These are phyloP conservation scores for Petunia secreta DNA, from an alignment of 257 asterid species.

Conservation along the genomic window DNA sequence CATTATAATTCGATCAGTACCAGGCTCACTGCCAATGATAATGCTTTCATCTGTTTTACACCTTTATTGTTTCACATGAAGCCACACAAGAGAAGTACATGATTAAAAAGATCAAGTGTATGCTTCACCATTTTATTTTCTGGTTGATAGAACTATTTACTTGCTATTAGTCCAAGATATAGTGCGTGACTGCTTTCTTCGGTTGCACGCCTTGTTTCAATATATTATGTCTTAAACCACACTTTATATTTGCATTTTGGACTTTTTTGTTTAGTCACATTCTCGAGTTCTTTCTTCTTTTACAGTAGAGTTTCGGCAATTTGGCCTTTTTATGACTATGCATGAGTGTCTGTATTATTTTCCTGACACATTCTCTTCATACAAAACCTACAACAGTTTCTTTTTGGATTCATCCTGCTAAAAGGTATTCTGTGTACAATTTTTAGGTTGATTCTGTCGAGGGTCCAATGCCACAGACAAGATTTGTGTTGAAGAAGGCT, in stretches of 20 bases:
- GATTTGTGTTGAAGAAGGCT: slow-evolving; percentile 98
- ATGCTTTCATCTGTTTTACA: slow-evolving; percentile 9
- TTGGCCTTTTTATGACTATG: slow-evolving; percentile 7
- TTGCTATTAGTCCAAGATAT: neutral
- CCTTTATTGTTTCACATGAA: neutral
- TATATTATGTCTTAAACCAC: neutral
- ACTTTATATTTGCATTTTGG: neutral
- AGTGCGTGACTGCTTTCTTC: neutral
- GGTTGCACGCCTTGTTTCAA: neutral
- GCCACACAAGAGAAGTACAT: neutral
- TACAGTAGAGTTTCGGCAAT: neutral
- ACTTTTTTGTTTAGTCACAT: neutral
- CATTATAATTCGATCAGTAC: neutral
- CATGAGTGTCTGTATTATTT: neutral
- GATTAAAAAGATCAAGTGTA: neutral
- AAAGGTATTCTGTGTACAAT: slow-evolving; percentile 24
- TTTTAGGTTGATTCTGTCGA: slow-evolving; percentile 98
- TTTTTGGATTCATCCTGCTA: slow-evolving; percentile 30
- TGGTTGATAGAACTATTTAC: slow-evolving; percentile 8
- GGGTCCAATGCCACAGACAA: slow-evolving; percentile 99
- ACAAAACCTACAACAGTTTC: neutral
- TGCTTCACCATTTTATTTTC: neutral
- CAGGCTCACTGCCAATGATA: neutral
- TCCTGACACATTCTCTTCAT: neutral
- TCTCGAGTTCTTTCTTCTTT: slow-evolving; percentile 2